Evolutionary conservation across 306 rosid species (phyloP).

Genomic region (Acacia acuminata): DNA sequence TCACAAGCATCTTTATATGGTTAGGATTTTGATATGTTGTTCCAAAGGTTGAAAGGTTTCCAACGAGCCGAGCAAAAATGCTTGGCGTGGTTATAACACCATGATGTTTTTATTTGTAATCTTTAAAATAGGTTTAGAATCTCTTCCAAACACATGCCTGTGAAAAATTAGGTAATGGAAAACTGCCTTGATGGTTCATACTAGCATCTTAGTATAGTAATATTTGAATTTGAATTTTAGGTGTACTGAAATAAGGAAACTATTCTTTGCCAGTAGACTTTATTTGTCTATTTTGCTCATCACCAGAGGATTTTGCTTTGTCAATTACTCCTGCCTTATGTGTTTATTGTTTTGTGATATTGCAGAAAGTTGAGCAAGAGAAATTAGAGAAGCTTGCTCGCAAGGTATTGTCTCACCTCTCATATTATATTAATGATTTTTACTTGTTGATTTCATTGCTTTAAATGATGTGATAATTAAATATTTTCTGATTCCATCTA

Average conservation of each 20-base stretch:
- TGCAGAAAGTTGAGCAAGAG: constrained; percentile 82
- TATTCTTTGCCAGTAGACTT: not conserved
- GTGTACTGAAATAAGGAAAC: not conserved
- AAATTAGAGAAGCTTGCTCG: constrained; percentile 91
- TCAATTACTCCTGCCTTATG: constrained; percentile 5
- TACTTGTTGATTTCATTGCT: not conserved
- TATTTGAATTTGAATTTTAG: not conserved
- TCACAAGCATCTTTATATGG: not conserved
- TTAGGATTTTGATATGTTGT: not conserved
- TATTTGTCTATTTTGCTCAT: not conserved
- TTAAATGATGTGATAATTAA: not conserved
- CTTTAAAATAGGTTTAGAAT: not conserved
- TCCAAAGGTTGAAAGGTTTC: not conserved
- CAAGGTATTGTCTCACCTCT: constrained; percentile 50
- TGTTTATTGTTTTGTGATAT: constrained; percentile 27
- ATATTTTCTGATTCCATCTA: not conserved
- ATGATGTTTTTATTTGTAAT: not conserved
- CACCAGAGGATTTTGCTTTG: constrained; percentile 19
- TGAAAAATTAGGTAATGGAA: not conserved
- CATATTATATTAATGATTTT: constrained; percentile 8
- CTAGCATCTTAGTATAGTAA: not conserved
- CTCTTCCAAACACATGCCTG: not conserved
- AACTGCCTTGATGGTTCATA: constrained; percentile 14
- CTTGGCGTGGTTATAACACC: not conserved
- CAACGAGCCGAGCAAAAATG: not conserved